Evolutionary conservation across 805 yeast genomes (phyloP), one percentile per base, ranked within the genome.

Genomic region (Ogataea nitratoaversa): DNA sequence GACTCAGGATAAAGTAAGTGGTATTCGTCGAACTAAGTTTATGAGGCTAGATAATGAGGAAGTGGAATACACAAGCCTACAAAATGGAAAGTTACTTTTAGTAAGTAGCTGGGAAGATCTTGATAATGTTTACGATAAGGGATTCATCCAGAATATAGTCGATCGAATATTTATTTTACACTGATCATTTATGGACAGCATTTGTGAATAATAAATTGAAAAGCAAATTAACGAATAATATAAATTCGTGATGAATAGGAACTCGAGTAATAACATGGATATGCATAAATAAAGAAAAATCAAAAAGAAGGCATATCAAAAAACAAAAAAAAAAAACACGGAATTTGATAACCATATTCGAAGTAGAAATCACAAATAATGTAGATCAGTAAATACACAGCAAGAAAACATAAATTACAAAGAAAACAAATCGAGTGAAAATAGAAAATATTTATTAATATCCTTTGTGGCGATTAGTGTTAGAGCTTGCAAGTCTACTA

Each of bases 91-190:
- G 3, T 19, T 52, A 9, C 17, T 30, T 7, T 32, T 40, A 25
- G 40, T 60, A 2, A 23, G 40, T 3, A 40, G 44, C 19, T 61
- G 66, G 66, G 43, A 46, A 27, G 60, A 63, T 16, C 38, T 74
- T 46, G 53, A 46, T 28, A 76, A 76, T 46, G 55, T 72, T 8
- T 76, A 76, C 50, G 82, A 76, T 44, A 48, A 44, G 8, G 82
- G 82, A 3, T 74, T 76, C 46, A 48, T 59, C 54, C 39, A 42
- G 2, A 76, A 76, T 46, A 37, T 71, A 9, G 53, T 42, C 28
- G 64, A 67, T 38, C 51, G 74, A 22, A 8, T 67, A 25, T 52
- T 57, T 22, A 59, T 64, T 8, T 12, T 29, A 8, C 18, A 18
- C n/a, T 29, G 13, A 29, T 4, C 12, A 38, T 29, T 19, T 20